Evolutionary conservation across 345 rosid species (phyloP).

Genomic region (Microthlaspi erraticum): DNA sequence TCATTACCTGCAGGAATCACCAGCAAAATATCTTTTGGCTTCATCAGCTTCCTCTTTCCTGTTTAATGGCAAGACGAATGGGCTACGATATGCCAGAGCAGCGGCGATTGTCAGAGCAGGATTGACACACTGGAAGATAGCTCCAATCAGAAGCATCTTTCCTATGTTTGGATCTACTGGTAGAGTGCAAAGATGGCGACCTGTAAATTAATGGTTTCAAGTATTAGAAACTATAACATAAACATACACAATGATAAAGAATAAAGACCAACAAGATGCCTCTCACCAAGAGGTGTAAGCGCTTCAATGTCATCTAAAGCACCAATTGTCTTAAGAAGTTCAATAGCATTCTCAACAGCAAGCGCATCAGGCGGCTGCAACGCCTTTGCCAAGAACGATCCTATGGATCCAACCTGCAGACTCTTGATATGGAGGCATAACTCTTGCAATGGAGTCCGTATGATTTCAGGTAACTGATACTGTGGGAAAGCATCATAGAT

Average conservation of each 20-base stretch:
- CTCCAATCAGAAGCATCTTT: constrained; percentile 96
- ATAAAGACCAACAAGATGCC: constrained; percentile 1
- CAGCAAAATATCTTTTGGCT: constrained; percentile 87
- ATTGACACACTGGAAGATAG: constrained; percentile 87
- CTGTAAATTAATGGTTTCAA: constrained; percentile 47
- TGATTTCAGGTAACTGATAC: constrained; percentile 92
- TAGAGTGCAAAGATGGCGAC: constrained; percentile 81
- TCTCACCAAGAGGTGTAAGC: constrained; percentile 91
- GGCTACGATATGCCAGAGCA: constrained; percentile 89
- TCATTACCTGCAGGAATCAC: constrained; percentile 90
- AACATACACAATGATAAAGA: constrained; percentile 15
- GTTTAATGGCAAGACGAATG: constrained; percentile 86
- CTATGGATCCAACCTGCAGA: constrained; percentile 88
- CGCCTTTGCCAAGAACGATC: constrained; percentile 89
- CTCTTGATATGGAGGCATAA: constrained; percentile 89
- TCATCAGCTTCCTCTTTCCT: constrained; percentile 89
- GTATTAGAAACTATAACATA: constrained; percentile 19
- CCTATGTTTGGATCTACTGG: constrained; percentile 95
- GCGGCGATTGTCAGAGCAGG: constrained; percentile 97
- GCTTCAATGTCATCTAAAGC: constrained; percentile 85
- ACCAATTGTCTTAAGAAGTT: constrained; percentile 91
- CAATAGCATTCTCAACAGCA: constrained; percentile 94
- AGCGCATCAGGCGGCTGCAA: constrained; percentile 96
- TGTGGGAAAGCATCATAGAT: constrained; percentile 77
- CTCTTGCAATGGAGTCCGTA: constrained; percentile 93